Evolutionary conservation across 805 yeast genomes (phyloP), one percentile per base, ranked within the genome.

Genomic region (Saturnispora mendoncae): DNA sequence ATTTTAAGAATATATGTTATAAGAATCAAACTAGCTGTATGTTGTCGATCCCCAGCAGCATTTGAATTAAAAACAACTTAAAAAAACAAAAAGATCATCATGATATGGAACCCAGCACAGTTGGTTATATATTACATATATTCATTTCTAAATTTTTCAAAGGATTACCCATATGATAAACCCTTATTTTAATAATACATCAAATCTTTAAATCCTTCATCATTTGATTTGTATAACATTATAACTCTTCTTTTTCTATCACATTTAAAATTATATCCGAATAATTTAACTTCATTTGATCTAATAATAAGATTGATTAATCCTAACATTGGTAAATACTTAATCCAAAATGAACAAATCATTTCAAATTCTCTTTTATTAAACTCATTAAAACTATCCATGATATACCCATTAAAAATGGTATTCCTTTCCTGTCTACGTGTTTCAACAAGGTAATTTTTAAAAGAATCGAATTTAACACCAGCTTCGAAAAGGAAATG

Each of bases 191-290:
- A 48, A 34, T 43, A 54, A 30, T 47, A 57, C 42, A 54, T 37
- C 15, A 57, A 39, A 36, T 55, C 50, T 14, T 40, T 45, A 36
- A 41, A 57, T 1, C 59, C 61, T 20, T 39, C 21, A 2, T 38
- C 43, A 21, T 46, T 38, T 3, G 51, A 50, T 8, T 49, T 42
- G 28, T 48, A 55, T 4, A 56, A 15, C 39, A 52, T 51, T 7
- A 57, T 47, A 7, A 54, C 35, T 33, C 44, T 49, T 12, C 47
- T 39, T 3, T 12, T 13, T 12, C 39, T 41, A n/a, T 45, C 27
- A 12, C 46, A 43, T 24, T 47, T 51, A 37, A 58, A 56, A 34
- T 51, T 53, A 42, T 50, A 54, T 3, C 61, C 62, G 30, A 49
- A 52, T 12, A 58, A 38, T 33, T 55, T 54, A 28, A 33, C 25